phyloP scores from a whole-genome alignment of 441 rosid species.

The Adansonia rubrostipa region DNA sequence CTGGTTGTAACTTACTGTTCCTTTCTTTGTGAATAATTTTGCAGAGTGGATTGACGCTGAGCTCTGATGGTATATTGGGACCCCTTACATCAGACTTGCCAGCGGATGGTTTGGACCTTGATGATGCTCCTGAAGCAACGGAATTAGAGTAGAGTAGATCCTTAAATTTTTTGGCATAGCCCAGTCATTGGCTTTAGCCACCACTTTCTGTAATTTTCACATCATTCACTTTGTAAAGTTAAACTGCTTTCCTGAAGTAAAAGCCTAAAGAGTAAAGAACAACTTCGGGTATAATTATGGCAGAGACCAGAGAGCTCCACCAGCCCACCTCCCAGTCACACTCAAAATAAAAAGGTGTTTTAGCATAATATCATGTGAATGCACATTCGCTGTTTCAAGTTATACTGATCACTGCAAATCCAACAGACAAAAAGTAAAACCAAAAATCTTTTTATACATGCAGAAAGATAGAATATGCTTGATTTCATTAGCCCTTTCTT shows the following conservation, averaged over 20 bases:
- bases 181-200: no score
- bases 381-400: no score
- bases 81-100: constrained; percentile 72
- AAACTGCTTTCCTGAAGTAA: not conserved
- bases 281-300: no score
- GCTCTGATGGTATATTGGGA: constrained; percentile 82
- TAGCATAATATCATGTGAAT: no score
- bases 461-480: not conserved
- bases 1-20: not conserved
- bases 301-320: no score
- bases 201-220: not conserved
- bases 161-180: not conserved
- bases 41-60: constrained; percentile 86
- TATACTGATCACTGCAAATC: not conserved
- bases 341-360: no score
- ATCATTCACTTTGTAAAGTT: not conserved
- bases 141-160: constrained; percentile 21
- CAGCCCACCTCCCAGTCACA: no score
- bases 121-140: constrained; percentile 47
- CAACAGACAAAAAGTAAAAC: not conserved
- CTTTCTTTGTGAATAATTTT: constrained; percentile 13
- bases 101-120: constrained; percentile 75
- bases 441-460: not conserved
- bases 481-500: not conserved
- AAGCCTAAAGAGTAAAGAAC: no score